phyloP scores from a whole-genome alignment of 2,329 filamentous ascomycete genomes.

The Simplicillium aogashimaense region DNA sequence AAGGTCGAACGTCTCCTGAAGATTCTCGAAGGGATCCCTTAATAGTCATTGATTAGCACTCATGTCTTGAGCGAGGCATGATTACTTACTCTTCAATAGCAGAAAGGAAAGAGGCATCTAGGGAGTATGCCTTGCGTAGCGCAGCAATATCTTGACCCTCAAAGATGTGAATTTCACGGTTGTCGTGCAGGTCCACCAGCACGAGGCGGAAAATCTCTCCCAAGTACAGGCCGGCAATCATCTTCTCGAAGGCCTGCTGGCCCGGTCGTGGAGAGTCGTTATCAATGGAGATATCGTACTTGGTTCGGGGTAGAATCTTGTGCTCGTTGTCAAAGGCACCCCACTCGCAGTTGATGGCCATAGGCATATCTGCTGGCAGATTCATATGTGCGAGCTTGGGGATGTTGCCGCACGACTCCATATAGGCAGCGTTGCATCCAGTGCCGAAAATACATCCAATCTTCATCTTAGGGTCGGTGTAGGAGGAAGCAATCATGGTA shows the following conservation, averaged over 20 bases:
- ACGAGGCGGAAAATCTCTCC: conserved; percentile 91
- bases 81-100: conserved; percentile 70
- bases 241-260: conserved; percentile 95
- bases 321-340: conserved; percentile 95
- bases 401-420: conserved; percentile 85
- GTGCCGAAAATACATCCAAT: conserved; percentile 98
- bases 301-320: conserved; percentile 73
- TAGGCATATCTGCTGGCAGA: conserved; percentile 70
- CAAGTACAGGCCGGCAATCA: conserved; percentile 90
- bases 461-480: conserved; percentile 87
- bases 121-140: conserved; percentile 76
- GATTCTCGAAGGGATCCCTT: conserved; percentile 92
- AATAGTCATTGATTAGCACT: conserved; percentile 8
- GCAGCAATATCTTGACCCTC: conserved; percentile 69
- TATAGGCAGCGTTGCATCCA: conserved; percentile 96
- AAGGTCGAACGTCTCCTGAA: conserved; percentile 77
- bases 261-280: conserved; percentile 84
- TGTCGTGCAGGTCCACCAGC: conserved; percentile 76
- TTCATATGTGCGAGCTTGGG: conserved; percentile 92
- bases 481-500: conserved; percentile 90
- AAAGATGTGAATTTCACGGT: conserved; percentile 66
- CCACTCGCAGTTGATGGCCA: conserved; percentile 98
- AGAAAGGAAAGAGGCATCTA: conserved; percentile 90
- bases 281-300: conserved; percentile 82
- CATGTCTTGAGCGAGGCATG: not conserved